Evolutionary conservation across 2,329 filamentous ascomycete genomes (phyloP).

Genomic region (Fusarium hainanense): DNA sequence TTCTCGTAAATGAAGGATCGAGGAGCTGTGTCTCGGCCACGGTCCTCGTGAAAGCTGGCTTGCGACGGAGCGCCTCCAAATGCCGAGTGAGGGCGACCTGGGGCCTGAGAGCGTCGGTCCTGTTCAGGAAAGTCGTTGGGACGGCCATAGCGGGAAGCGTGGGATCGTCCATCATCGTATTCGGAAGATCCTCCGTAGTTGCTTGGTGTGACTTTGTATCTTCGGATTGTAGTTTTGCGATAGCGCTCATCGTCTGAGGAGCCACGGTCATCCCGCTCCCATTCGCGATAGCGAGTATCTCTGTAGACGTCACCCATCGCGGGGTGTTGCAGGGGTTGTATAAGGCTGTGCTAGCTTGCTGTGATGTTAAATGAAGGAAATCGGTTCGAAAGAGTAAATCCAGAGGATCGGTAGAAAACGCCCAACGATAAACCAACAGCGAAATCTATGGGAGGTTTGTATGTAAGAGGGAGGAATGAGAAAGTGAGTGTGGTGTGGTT

Average conservation of each 20-base stretch:
- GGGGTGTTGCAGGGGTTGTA: constrained; percentile 38
- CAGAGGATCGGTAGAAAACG: constrained; percentile 26
- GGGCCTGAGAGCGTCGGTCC: constrained; percentile 58
- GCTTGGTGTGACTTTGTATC: constrained; percentile 62
- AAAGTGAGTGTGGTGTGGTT: background rate
- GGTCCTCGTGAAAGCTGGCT: constrained; percentile 59
- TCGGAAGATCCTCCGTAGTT: constrained; percentile 56
- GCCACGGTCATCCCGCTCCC: constrained; percentile 46
- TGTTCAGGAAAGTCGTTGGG: constrained; percentile 57
- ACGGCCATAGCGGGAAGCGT: constrained; percentile 55
- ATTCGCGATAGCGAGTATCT: constrained; percentile 52
- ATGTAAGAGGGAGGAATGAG: constrained; percentile 25
- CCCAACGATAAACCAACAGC: constrained; percentile 33
- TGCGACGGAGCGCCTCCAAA: constrained; percentile 57
- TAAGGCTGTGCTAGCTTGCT: constrained; percentile 25
- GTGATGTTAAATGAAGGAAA: constrained; percentile 8
- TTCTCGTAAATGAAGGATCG: constrained; percentile 41
- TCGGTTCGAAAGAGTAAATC: background rate
- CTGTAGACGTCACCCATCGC: constrained; percentile 51
- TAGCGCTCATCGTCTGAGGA: constrained; percentile 59
- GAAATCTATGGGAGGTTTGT: constrained; percentile 32
- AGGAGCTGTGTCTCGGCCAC: constrained; percentile 51
- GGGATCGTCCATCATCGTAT: constrained; percentile 60
- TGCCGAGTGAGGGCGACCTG: constrained; percentile 64
- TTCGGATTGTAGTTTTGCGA: constrained; percentile 61